A percentile compares a stretch with the other conserved stretches of the same genome.
phyloP scores from a whole-genome alignment of 306 rosid genomes.

The Benincasa hispida region DNA sequence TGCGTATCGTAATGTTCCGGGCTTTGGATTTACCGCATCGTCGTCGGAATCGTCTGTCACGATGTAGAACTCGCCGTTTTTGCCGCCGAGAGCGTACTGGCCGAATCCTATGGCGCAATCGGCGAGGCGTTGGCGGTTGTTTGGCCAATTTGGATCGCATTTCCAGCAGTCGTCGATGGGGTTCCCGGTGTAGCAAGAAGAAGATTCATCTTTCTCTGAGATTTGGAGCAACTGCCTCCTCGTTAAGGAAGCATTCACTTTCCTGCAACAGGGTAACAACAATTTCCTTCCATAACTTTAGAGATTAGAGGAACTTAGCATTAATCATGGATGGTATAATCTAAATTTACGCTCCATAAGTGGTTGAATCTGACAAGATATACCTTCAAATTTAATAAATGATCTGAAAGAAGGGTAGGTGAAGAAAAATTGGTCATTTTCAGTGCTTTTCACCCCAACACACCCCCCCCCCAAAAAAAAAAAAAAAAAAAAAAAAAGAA shows the following conservation, averaged over 20 bases:
- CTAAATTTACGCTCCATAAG: background rate
- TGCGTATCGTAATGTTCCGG: constrained; percentile 66
- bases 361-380: background rate
- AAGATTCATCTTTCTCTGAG: constrained; percentile 19
- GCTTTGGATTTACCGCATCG: constrained; percentile 74
- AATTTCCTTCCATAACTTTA: background rate
- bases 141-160: constrained; percentile 94
- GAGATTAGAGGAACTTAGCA: background rate
- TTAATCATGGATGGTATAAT: background rate
- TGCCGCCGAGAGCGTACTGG: constrained; percentile 83
- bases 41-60: constrained; percentile 73
- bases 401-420: background rate
- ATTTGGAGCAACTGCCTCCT: constrained; percentile 52
- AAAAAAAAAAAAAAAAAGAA: background rate
- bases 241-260: constrained; percentile 64
- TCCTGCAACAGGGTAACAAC: constrained; percentile 30
- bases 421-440: background rate
- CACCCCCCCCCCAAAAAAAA: no score
- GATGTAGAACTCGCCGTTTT: constrained; percentile 65
- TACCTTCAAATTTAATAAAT: background rate
- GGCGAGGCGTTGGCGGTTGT: constrained; percentile 67
- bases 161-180: constrained; percentile 99
- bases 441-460: background rate
- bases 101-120: constrained; percentile 97
- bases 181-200: constrained; percentile 70